Percentiles rank a stretch among this genome's conserved stretches.
phyloP scores from a whole-genome alignment of 2,329 filamentous ascomycete genomes.

The Neospermospora avenae region DNA sequence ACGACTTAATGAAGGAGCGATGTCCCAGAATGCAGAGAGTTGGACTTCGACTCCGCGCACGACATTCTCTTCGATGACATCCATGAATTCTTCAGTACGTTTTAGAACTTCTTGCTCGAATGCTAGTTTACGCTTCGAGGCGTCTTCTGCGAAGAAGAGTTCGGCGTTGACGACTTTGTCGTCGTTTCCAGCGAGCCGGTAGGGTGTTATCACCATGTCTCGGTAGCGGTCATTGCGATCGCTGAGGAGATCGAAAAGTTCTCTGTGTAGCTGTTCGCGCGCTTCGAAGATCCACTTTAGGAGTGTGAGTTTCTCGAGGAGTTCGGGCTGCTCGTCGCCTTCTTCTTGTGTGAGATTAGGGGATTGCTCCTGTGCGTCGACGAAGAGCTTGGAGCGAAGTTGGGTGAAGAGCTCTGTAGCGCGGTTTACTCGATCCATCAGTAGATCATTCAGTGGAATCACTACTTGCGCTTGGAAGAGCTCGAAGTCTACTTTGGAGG shows the following conservation, averaged over 20 bases:
- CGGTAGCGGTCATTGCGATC: conserved; percentile 86
- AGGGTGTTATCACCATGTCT: conserved; percentile 78
- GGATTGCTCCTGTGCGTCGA: conserved; percentile 58
- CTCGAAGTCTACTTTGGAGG: conserved; percentile 78
- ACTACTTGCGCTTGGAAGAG: conserved; percentile 79
- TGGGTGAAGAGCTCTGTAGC: conserved; percentile 77
- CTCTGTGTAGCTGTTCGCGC: conserved; percentile 81
- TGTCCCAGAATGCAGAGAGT: conserved; percentile 95
- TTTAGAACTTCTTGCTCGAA: conserved; percentile 70
- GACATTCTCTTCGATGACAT: conserved; percentile 80
- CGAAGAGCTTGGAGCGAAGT: conserved; percentile 68
- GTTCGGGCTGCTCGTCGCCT: conserved; percentile 89
- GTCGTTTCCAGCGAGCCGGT: conserved; percentile 68
- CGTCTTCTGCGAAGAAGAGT: conserved; percentile 79
- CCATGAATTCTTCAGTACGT: conserved; percentile 72
- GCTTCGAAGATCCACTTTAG: conserved; percentile 97
- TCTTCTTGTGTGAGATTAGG: conserved; percentile 90
- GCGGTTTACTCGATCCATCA: conserved; percentile 70
- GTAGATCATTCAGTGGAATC: conserved; percentile 76
- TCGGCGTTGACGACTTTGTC: conserved; percentile 78
- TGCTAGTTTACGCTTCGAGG: conserved; percentile 64
- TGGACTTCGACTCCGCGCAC: conserved; percentile 86
- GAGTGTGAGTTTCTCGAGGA: conserved; percentile 89
- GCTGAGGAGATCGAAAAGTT: conserved; percentile 78
- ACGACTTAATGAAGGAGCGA: conserved; percentile 76